Conservation (phyloP, 495 filamentous ascomycete genomes). For the Tetracladium setigerum region DNA sequence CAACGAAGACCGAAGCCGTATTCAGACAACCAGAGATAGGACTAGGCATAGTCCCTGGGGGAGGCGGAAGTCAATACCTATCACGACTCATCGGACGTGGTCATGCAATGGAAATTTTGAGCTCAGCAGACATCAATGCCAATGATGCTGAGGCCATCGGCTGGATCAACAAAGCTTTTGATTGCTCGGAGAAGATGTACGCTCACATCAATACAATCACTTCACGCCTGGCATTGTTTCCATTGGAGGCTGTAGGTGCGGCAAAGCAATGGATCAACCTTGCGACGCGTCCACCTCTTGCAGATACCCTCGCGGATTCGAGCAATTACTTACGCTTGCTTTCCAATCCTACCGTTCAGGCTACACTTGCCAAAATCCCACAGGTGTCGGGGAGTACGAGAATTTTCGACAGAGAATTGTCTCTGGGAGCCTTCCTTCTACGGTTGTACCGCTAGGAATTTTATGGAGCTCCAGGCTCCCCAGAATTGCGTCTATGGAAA, state of each 20-base stretch:
- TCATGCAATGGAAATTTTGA: slow-evolving; percentile 4
- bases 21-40: slow-evolving; percentile 4
- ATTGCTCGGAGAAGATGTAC: slow-evolving; percentile 1
- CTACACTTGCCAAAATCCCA: too few relatives aligned
- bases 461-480: too few relatives aligned
- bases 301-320: too few relatives aligned
- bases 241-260: slow-evolving; percentile 14
- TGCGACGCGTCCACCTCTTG: too few relatives aligned
- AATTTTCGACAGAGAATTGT: too few relatives aligned
- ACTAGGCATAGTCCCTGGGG: slow-evolving; percentile 1
- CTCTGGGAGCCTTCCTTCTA: too few relatives aligned
- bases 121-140: slow-evolving; percentile 1
- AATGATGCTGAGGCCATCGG: slow-evolving; percentile 4
- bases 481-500: too few relatives aligned
- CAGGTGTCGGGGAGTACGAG: too few relatives aligned
- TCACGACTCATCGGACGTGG: slow-evolving; percentile 1
- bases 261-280: slow-evolving; percentile 36
- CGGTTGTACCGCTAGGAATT: too few relatives aligned
- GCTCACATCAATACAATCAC: slow-evolving; percentile 1
- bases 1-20: background rate
- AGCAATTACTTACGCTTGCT: too few relatives aligned
- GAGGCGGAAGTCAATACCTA: slow-evolving; percentile 4
- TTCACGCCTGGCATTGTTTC: background rate
- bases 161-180: slow-evolving; percentile 9
- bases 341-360: too few relatives aligned